Conservation (phyloP, 306 rosid species). For the Castanospermum australe region DNA sequence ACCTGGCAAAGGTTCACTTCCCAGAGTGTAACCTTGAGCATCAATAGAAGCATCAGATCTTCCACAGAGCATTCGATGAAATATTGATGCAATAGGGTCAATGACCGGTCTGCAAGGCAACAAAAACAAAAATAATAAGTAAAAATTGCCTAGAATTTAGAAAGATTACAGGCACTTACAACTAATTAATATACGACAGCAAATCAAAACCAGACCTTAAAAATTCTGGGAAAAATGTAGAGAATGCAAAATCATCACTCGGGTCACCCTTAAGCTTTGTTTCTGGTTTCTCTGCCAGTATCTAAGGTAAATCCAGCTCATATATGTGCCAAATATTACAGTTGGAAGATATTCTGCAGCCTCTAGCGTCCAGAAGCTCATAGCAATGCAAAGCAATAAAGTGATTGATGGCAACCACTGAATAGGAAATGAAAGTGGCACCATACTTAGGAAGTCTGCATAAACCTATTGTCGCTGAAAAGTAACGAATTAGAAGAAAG, state of each 20-base stretch:
- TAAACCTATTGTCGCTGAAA: not conserved
- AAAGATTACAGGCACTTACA: slow-evolving; percentile 1
- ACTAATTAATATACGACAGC: not conserved
- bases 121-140: not conserved
- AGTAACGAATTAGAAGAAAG: not conserved
- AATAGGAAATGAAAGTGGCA: slow-evolving; percentile 29
- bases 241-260: slow-evolving; percentile 88
- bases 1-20: slow-evolving; percentile 70
- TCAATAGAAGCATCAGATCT: slow-evolving; percentile 55
- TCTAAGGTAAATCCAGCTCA: slow-evolving; percentile 91
- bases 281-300: slow-evolving; percentile 83
- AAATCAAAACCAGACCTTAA: slow-evolving; percentile 44
- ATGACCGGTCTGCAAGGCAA: slow-evolving; percentile 60
- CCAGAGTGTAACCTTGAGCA: slow-evolving; percentile 46
- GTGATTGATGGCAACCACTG: slow-evolving; percentile 82
- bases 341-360: slow-evolving; percentile 69
- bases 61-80: slow-evolving; percentile 79
- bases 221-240: slow-evolving; percentile 79
- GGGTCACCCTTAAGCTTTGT: slow-evolving; percentile 82
- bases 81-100: slow-evolving; percentile 74
- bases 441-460: not conserved
- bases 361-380: slow-evolving; percentile 59
- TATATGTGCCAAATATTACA: slow-evolving; percentile 70
- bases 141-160: not conserved
- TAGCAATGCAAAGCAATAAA: slow-evolving; percentile 50